phyloP scores from a whole-genome alignment of 768 basidiomycete species.

The Rhodosporidiobolus odoratus region DNA sequence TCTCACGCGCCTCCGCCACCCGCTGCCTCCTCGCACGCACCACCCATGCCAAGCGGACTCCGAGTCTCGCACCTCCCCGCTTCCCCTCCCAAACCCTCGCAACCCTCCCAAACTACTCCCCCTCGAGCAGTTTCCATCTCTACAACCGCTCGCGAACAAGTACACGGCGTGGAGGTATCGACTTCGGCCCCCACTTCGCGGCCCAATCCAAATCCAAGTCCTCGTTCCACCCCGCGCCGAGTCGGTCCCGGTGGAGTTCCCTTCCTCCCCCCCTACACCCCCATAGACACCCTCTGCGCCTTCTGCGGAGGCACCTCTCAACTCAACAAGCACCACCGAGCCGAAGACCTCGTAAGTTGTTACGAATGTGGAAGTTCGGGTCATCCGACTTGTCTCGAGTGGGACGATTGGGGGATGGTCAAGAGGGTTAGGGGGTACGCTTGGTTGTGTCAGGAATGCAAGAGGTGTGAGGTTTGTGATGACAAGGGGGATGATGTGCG shows the following conservation, averaged over 20 bases:
- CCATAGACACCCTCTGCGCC: constrained; percentile 63
- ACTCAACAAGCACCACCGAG: constrained; percentile 56
- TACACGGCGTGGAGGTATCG: neutral
- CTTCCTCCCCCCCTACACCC: constrained; percentile 41
- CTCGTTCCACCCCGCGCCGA: constrained; percentile 10
- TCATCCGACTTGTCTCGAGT: constrained; percentile 77
- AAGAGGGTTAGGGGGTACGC: constrained; percentile 61
- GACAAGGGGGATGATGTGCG: constrained; percentile 84
- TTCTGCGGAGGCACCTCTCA: constrained; percentile 67
- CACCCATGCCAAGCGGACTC: no score
- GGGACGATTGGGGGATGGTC: constrained; percentile 54
- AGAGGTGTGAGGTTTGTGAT: constrained; percentile 79
- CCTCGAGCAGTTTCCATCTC: constrained; percentile 35
- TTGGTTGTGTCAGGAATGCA: constrained; percentile 89
- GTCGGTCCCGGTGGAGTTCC: constrained; percentile 25
- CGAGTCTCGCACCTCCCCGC: no score
- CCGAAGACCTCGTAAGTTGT: constrained; percentile 72
- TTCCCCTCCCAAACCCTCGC: no score
- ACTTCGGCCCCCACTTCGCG: constrained; percentile 10
- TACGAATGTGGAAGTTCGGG: constrained; percentile 77
- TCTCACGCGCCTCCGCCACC: no score
- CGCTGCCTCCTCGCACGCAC: no score
- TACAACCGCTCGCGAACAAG: neutral
- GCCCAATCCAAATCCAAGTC: constrained; percentile 16
- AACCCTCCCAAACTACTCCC: neutral